Conservation (phyloP, 2,329 filamentous ascomycete species). For the Dactylellina sp. region DNA sequence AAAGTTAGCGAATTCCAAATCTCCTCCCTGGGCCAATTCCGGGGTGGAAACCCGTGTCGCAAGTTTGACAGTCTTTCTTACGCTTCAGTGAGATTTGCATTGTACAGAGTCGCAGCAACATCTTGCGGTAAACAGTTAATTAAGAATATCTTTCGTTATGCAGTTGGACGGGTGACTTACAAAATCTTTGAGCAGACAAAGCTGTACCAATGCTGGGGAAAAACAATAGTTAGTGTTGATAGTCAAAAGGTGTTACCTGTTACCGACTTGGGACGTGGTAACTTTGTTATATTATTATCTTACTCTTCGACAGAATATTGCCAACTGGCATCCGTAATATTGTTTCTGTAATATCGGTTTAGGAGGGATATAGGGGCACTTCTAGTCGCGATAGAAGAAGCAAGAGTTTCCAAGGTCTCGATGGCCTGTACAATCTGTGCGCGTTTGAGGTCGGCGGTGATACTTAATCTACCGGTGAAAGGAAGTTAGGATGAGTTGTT, state of each 20-base stretch:
- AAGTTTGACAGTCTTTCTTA: neutral
- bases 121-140: slow-evolving; percentile 17
- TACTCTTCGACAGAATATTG: slow-evolving; percentile 40
- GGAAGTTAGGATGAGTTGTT: neutral
- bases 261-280: no score
- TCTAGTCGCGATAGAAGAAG: slow-evolving; percentile 49
- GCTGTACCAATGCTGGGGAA: slow-evolving; percentile 30
- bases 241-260: no score
- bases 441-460: slow-evolving; percentile 53
- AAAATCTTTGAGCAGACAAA: slow-evolving; percentile 49
- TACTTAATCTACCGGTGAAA: slow-evolving; percentile 27
- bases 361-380: slow-evolving; percentile 47
- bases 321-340: slow-evolving; percentile 32
- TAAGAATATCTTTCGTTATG: neutral
- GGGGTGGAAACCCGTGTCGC: no score
- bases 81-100: slow-evolving; percentile 48
- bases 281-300: neutral
- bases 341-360: slow-evolving; percentile 29
- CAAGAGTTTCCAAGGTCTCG: slow-evolving; percentile 49
- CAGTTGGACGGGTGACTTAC: slow-evolving; percentile 2
- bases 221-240: no score
- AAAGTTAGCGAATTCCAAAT: neutral
- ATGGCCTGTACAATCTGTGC: slow-evolving; percentile 51
- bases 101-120: slow-evolving; percentile 54
- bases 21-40: no score